These are phyloP conservation scores for Oldenlandia corymbosa DNA, from an alignment of 257 asterid species.

Conservation along the genomic window DNA sequence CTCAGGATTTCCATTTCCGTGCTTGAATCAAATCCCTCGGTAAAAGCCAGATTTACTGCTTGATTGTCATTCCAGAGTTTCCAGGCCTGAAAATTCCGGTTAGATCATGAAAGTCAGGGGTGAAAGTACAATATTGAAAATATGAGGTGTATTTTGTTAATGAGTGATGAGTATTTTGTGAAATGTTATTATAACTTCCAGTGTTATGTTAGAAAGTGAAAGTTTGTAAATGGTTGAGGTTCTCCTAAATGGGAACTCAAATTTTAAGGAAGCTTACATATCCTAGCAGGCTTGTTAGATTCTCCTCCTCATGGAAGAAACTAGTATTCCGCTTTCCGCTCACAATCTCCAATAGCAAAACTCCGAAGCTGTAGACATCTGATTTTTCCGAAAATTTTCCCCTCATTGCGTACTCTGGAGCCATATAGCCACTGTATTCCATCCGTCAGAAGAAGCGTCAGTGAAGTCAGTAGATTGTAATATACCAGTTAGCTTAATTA, in stretches of 20 bases:
- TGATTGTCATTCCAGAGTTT: conserved; percentile 46
- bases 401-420: conserved; percentile 63
- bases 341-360: conserved; percentile 50
- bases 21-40: conserved; percentile 24
- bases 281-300: conserved; percentile 48
- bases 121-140: no score
- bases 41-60: conserved; percentile 24
- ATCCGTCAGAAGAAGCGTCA: conserved; percentile 2
- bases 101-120: not conserved
- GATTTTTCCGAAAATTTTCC: conserved; percentile 70
- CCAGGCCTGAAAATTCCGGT: conserved; percentile 40
- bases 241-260: not conserved
- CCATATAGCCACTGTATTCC: conserved; percentile 65
- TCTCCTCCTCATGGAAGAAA: conserved; percentile 22
- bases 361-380: conserved; percentile 64
- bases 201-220: no score
- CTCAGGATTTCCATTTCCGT: conserved; percentile 32
- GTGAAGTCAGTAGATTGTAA: no score
- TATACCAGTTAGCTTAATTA: no score
- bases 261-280: conserved; percentile 32
- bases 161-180: no score
- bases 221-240: not conserved
- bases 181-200: no score
- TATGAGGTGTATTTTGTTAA: no score
- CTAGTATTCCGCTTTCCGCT: conserved; percentile 48